phyloP scores from a whole-genome alignment of 345 rosid species.

The Triadica sebifera region DNA sequence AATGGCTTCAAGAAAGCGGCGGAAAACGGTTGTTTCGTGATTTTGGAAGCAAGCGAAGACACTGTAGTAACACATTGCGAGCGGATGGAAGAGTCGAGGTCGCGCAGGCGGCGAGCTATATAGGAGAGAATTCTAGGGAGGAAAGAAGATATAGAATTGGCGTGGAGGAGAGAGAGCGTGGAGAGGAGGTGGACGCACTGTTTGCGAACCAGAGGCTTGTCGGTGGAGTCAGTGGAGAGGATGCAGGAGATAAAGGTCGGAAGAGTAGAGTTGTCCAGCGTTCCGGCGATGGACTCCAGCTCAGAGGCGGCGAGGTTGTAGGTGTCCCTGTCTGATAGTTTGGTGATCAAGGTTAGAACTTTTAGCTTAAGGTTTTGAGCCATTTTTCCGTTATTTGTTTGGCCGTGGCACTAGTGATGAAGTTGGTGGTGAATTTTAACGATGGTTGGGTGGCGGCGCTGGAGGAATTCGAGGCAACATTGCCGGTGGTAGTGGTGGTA shows the following conservation, averaged over 20 bases:
- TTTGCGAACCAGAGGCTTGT: slow-evolving; percentile 67
- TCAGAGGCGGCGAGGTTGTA: slow-evolving; percentile 63
- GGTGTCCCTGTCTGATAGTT: slow-evolving; percentile 89
- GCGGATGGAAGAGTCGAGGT: slow-evolving; percentile 71
- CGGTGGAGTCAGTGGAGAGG: slow-evolving; percentile 66
- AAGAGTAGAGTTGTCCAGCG: slow-evolving; percentile 54
- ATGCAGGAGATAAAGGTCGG: slow-evolving; percentile 65
- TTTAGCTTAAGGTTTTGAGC: slow-evolving; percentile 54
- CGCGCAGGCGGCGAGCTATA: slow-evolving; percentile 72
- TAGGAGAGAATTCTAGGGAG: slow-evolving; percentile 66
- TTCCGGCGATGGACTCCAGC: slow-evolving; percentile 62
- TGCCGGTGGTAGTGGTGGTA: slow-evolving; percentile 14
- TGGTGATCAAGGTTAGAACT: slow-evolving; percentile 50
- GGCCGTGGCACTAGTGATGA: not conserved
- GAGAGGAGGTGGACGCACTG: slow-evolving; percentile 71
- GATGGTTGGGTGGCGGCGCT: slow-evolving; percentile 31
- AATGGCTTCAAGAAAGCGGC: slow-evolving; percentile 66
- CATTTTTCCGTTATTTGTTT: slow-evolving; percentile 27
- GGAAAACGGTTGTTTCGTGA: slow-evolving; percentile 53
- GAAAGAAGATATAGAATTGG: slow-evolving; percentile 54
- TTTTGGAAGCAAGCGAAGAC: slow-evolving; percentile 56
- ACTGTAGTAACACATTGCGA: slow-evolving; percentile 63
- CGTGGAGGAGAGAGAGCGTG: slow-evolving; percentile 47
- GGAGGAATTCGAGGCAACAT: slow-evolving; percentile 28
- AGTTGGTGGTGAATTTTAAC: slow-evolving; percentile 10